Base-by-base conservation (phyloP, 352 stramenopile species). In the Phytophthora multivora region DNA sequence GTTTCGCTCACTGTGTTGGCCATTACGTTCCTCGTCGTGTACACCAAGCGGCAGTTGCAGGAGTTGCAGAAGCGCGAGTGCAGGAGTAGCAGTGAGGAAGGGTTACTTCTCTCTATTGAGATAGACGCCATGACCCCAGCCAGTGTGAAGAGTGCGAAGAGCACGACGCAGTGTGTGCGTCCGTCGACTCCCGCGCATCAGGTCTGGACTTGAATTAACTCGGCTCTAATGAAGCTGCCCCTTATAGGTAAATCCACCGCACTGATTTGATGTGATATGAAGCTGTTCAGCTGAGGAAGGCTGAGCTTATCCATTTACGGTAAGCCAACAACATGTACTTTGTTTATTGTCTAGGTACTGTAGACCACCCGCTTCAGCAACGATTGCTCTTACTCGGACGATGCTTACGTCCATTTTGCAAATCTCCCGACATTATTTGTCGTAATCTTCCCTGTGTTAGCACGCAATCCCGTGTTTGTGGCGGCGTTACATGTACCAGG, bases 41-140 rank as follows among this genome's bases (percentile, higher is more conserved):
- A 92, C 66, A 92, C 80, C 2, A 83, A 77, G 45, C 71, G 75
- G 4, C 69, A 92, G 55, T 50, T 92, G 26, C 66, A 66, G 7
- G 69, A 84, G 46, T 69, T 92, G 7, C 81, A 89, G 63, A 86
- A 83, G 48, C 67, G 73, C 40, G 77, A 90, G 58, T 73, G 66
- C 54, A 56, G 69, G 10, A 87, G 77, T 42, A 80, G 77, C 41
- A 80, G 71, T 39, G 80, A 89, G 35, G 79, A 86, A 42, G 62
- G 62, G 18, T 35, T 73, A 18, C 54, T 77, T 23, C 71, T 80
- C 9, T 61, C 59, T 0, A 73, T 77, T 15, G 77, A 77, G 9
- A 66, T 74, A 18, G 61, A 75, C 21, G 31, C 52, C 11, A 28
- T 57, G 9, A 65, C 56, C 18, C 49, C 54, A 11, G 33, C 12